A percentile compares a stretch with the other conserved stretches of the same genome.
Conservation (phyloP, 306 rosid genomes). For the Trichosanthes truncata region DNA sequence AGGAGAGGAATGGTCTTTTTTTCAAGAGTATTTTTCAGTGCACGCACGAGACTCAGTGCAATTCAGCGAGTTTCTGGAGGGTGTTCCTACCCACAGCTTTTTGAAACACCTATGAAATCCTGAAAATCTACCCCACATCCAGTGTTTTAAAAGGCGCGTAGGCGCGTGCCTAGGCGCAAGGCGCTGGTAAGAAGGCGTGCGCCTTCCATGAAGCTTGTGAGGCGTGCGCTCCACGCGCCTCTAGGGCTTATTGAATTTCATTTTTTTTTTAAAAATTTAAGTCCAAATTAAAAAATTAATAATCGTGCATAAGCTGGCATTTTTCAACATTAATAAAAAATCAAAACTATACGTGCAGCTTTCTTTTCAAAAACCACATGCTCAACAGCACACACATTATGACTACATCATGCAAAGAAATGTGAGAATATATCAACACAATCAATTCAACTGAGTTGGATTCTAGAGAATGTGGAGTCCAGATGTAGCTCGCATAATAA, state of each 20-base stretch:
- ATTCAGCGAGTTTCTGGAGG: neutral
- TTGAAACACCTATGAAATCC: neutral
- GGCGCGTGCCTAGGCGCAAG: too few relatives aligned
- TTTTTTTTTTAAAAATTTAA: too few relatives aligned
- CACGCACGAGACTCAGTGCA: neutral
- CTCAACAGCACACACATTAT: neutral
- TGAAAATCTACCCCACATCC: neutral
- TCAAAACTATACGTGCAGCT: neutral
- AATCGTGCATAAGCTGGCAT: neutral
- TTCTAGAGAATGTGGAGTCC: constrained; percentile 16
- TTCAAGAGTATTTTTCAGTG: neutral
- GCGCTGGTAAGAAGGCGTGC: too few relatives aligned
- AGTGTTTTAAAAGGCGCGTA: too few relatives aligned
- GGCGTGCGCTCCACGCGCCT: too few relatives aligned
- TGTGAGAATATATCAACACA: neutral
- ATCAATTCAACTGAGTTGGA: neutral
- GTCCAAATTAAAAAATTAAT: too few relatives aligned
- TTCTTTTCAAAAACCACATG: neutral
- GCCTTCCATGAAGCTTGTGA: too few relatives aligned
- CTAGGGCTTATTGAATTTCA: too few relatives aligned
- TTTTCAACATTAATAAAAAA: neutral
- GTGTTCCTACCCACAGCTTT: neutral
- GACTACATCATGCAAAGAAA: neutral
- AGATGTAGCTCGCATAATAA: constrained; percentile 47
- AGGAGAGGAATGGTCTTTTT: neutral